Base-by-base conservation (phyloP, 2,329 filamentous ascomycete species). In the Epichloe sp. region DNA sequence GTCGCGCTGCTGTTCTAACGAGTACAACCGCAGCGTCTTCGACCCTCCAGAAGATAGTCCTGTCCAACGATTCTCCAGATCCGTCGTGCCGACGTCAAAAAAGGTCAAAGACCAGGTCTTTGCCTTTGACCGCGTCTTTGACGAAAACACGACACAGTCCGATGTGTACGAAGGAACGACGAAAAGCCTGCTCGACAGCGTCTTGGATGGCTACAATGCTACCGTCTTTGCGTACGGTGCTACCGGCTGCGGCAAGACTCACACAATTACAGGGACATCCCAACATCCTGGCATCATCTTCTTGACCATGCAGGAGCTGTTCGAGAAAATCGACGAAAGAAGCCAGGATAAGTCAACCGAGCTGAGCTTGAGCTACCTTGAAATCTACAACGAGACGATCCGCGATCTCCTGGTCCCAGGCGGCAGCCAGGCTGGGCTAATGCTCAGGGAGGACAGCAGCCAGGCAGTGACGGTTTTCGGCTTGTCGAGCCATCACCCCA, bases 321-420 rank as follows among this genome's bases (percentile, higher is more conserved):
- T 98, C 63, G 93, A 98, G 71, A 88, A 91, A 67, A 95, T 98
- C 58, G 74, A 76, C n/a, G 93, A 97, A 52, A 72, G 87, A 50
- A 84, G 83, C 55, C 82, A 86, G 52, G 89, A 95, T 54, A 97
- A 96, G 68, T 76, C 82, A 31, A 93, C 89, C 3, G 93, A 97
- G 62, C 75, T 98, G 50, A 88, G 90, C 0, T 79, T 98, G 15
- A 96, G 90, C 0, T 98, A 97, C 62, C 77, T 98, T 38, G 93
- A 98, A 65, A 98, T 98, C 56, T 98, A 98, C 76, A 98, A 98
- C 65, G 93, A 98, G 71, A 96, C 90, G 0, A 98, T 98, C 61
- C 87, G 93, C 49, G 93, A 98, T 70, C 71, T 98, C 62, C 75
- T 98, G 43, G 85, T 93, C n/a, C 85, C 88, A 0, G 85, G 85